phyloP scores from a whole-genome alignment of 2,329 filamentous ascomycete genomes.

The Zymoseptoria pseudotritici region DNA sequence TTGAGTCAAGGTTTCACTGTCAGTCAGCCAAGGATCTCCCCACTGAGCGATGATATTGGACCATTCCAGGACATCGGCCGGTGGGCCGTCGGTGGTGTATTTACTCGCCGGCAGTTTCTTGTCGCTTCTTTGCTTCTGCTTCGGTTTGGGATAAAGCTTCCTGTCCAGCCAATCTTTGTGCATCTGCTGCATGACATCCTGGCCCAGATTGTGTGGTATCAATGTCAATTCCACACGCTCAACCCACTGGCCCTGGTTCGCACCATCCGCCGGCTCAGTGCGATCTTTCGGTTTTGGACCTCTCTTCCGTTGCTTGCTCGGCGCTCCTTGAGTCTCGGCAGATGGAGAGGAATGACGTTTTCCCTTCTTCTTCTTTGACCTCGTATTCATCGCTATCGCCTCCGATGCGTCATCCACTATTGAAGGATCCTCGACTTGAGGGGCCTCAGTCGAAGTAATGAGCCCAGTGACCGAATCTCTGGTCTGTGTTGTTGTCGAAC shows the following conservation, averaged over 20 bases:
- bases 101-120: not conserved
- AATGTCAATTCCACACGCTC: not conserved
- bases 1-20: not conserved
- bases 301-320: not conserved
- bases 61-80: not conserved
- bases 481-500: not conserved
- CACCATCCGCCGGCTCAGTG: not conserved
- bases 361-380: not conserved
- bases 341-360: not conserved
- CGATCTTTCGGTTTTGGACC: not conserved
- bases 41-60: not conserved
- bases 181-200: not conserved
- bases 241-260: not conserved
- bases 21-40: not conserved
- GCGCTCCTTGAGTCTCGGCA: not conserved
- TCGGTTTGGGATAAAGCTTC: not conserved
- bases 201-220: not conserved
- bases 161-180: not conserved
- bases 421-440: too few species aligned
- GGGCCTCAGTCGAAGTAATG: not conserved
- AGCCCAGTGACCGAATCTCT: not conserved
- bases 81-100: not conserved
- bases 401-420: not conserved
- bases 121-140: not conserved
- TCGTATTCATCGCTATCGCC: not conserved